Conservation (phyloP, 768 basidiomycete species). For the Dictyophora rubrovolvata region DNA sequence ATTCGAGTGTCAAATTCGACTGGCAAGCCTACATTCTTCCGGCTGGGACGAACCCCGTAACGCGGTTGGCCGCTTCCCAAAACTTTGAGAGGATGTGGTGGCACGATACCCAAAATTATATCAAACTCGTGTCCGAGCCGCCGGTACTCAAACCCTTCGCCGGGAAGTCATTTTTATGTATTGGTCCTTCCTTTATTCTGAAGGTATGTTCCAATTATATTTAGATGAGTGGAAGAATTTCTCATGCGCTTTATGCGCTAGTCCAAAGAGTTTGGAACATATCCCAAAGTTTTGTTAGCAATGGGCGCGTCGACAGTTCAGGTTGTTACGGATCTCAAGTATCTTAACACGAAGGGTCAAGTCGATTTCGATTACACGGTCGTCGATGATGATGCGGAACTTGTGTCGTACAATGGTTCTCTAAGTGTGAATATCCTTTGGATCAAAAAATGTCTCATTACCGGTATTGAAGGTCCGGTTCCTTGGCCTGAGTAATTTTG, state of each 20-base stretch:
- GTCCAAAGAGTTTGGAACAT: slow-evolving; percentile 29
- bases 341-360: slow-evolving; percentile 27
- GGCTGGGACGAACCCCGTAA: slow-evolving; percentile 36
- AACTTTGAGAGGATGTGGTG: slow-evolving; percentile 41
- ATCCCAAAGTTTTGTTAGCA: slow-evolving; percentile 58
- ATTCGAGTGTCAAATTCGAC: slow-evolving; percentile 23
- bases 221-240: background rate
- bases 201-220: slow-evolving; percentile 13
- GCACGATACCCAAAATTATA: slow-evolving; percentile 39
- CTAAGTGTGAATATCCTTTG: slow-evolving; percentile 48
- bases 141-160: slow-evolving; percentile 50
- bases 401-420: slow-evolving; percentile 17
- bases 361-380: slow-evolving; percentile 51
- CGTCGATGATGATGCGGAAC: slow-evolving; percentile 35
- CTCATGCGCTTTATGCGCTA: background rate
- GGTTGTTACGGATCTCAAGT: slow-evolving; percentile 40
- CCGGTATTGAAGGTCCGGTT: slow-evolving; percentile 28
- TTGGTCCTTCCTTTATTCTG: slow-evolving; percentile 37
- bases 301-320: slow-evolving; percentile 74
- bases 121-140: slow-evolving; percentile 46
- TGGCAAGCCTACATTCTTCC: slow-evolving; percentile 57
- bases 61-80: slow-evolving; percentile 31
- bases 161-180: slow-evolving; percentile 45
- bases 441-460: slow-evolving; percentile 71
- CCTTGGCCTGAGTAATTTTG: background rate